Evolutionary conservation across 202 grass and related monocot genomes (phyloP), one percentile per base, ranked within the genome.

Genomic region (Dendrocalamus latiflorus): DNA sequence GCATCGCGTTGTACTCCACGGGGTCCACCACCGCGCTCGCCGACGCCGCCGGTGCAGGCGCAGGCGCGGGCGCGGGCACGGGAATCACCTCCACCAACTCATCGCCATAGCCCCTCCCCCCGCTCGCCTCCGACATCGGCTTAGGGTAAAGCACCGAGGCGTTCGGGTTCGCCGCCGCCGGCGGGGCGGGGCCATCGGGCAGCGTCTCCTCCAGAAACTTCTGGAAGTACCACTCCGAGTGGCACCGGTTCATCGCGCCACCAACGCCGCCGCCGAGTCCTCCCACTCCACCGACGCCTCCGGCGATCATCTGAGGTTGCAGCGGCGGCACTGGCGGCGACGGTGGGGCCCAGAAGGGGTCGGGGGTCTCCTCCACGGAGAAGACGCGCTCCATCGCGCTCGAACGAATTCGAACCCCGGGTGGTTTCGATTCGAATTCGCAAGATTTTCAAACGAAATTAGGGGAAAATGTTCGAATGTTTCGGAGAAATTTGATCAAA

Each of bases 361-460:
- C 92, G 57, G 94, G 41, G 75, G 91, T 92, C 77, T 94, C 94
- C 61, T 94, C 94, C 26, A 89, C 86, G 64, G 94, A 94, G 88
- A 97, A 97, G 51, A 90, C 81, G 64, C 91, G 87, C 8, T 97
- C 90, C 91, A 97, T 94, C 16, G 4, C 8, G 37, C 18, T 26
- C 70, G 1, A 24, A 65, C 50, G 21, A 43, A 38, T 30, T 12
- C 0, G 13, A 78, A 70, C 15, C 25, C 4, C 41, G 42, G 7
- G 21, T 9, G 33, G 12, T 51, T 51, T 51, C 49, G 49, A 51
- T 51, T 17, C 0, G 56, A 43, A 71, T 58, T 61, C 13, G 14
- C 3, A 1, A 37, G 56, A 6, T 58, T 68, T n/a, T 79, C 75
- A 26, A 26, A 4, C 5, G 5, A 1, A 69, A 49, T 60, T 15